Conservation (phyloP, 805 yeast genomes). For the Kodamaea kakaduensis region DNA sequence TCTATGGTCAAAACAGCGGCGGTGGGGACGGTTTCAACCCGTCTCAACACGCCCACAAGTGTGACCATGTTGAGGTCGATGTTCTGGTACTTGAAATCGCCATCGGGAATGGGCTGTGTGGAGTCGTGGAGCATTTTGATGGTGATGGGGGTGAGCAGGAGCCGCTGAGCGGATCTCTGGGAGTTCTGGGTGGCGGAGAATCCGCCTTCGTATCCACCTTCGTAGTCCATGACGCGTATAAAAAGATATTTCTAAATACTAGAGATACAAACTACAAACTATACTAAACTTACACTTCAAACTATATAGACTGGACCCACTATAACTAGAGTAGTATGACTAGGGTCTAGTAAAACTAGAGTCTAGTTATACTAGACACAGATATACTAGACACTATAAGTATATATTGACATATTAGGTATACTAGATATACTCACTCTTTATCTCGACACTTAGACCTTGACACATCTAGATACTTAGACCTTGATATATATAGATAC, state of each 20-base stretch:
- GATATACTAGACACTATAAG: too few relatives aligned
- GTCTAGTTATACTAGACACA: too few relatives aligned
- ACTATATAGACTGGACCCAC: too few relatives aligned
- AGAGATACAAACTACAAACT: background rate
- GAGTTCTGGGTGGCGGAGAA: conserved; percentile 20
- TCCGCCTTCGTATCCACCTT: conserved; percentile 19
- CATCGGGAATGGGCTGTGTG: conserved; percentile 60
- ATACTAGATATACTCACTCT: too few relatives aligned
- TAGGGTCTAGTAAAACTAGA: too few relatives aligned
- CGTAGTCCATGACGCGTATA: conserved; percentile 7
- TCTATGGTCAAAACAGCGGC: conserved; percentile 54
- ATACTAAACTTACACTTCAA: too few relatives aligned
- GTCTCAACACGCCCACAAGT: conserved; percentile 51
- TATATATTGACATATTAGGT: too few relatives aligned
- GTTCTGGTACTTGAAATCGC: conserved; percentile 56
- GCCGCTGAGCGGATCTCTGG: conserved; percentile 19
- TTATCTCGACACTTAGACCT: too few relatives aligned
- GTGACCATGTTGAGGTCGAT: conserved; percentile 61
- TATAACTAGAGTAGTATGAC: too few relatives aligned
- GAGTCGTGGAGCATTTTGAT: conserved; percentile 67
- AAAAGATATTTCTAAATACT: too few relatives aligned
- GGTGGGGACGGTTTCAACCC: conserved; percentile 6
- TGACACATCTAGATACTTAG: too few relatives aligned
- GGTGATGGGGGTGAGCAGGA: conserved; percentile 56
- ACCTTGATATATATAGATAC: too few relatives aligned